Conservation (phyloP, 2,329 filamentous ascomycete species). For the Raffaelea albimanens region DNA sequence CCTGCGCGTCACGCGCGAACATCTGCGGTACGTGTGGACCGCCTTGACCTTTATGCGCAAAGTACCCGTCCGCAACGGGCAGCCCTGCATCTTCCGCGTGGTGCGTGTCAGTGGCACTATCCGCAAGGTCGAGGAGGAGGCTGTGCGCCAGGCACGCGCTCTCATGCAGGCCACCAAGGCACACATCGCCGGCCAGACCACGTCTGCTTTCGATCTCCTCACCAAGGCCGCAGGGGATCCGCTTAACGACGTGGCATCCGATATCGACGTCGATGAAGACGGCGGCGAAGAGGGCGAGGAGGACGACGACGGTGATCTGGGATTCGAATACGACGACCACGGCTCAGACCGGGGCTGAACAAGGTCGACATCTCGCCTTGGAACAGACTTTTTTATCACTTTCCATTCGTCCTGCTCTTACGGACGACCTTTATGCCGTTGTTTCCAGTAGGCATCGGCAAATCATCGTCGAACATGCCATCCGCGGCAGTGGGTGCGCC, state of each 20-base stretch:
- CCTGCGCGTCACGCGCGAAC: slow-evolving; percentile 68
- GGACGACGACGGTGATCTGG: slow-evolving; percentile 16
- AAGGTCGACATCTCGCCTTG: background rate
- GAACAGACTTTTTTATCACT: background rate
- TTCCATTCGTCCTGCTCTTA: slow-evolving; percentile 41
- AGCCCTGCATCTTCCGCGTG: slow-evolving; percentile 71
- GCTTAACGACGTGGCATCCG: slow-evolving; percentile 33
- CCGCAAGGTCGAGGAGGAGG: slow-evolving; percentile 82
- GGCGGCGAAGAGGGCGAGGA: slow-evolving; percentile 34
- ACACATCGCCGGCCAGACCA: slow-evolving; percentile 28
- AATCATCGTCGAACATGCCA: slow-evolving; percentile 12
- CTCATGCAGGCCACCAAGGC: slow-evolving; percentile 60
- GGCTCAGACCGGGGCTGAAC: background rate
- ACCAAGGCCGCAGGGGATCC: slow-evolving; percentile 23
- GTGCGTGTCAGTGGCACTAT: slow-evolving; percentile 88
- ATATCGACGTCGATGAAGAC: slow-evolving; percentile 36
- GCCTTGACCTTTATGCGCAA: slow-evolving; percentile 71
- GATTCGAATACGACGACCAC: slow-evolving; percentile 24
- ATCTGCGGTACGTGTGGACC: slow-evolving; percentile 85
- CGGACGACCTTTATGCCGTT: slow-evolving; percentile 64
- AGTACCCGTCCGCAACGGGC: slow-evolving; percentile 51
- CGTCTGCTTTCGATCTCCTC: slow-evolving; percentile 19
- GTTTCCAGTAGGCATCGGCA: slow-evolving; percentile 6
- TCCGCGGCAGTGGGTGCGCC: slow-evolving; percentile 23
- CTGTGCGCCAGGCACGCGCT: slow-evolving; percentile 64